Conservation (phyloP, 768 basidiomycete species). For the Tulasnella sp. region DNA sequence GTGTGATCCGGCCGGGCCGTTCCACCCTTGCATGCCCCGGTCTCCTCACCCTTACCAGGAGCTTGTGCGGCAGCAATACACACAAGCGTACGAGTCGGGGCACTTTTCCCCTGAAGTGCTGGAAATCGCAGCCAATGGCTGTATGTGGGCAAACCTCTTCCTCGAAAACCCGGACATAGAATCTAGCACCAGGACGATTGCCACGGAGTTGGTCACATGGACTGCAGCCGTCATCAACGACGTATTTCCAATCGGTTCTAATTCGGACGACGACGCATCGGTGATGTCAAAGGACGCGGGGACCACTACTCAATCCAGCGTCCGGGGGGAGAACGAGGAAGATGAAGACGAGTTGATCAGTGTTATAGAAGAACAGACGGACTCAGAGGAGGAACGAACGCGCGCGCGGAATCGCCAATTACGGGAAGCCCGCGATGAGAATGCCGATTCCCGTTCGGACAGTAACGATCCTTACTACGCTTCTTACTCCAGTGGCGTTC, state of each 20-base stretch:
- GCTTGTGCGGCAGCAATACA: slow-evolving; percentile 11
- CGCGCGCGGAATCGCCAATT: neutral
- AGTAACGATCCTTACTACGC: slow-evolving; percentile 16
- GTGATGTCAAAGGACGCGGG: neutral
- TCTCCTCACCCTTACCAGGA: slow-evolving; percentile 2
- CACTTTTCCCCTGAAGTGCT: slow-evolving; percentile 22
- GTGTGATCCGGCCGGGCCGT: slow-evolving; percentile 17
- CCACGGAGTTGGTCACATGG: slow-evolving; percentile 21
- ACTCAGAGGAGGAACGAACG: slow-evolving; percentile 20
- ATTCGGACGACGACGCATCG: slow-evolving; percentile 18
- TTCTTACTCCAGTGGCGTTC: slow-evolving; percentile 18
- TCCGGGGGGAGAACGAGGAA: slow-evolving; percentile 15
- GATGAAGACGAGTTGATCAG: slow-evolving; percentile 28
- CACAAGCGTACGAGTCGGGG: slow-evolving; percentile 22
- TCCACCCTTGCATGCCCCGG: neutral
- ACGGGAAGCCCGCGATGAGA: neutral
- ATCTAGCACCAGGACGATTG: neutral
- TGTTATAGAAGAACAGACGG: slow-evolving; percentile 27
- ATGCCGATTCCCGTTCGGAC: slow-evolving; percentile 13
- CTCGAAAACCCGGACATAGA: slow-evolving; percentile 28
- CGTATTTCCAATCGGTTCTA: slow-evolving; percentile 21
- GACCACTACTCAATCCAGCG: neutral
- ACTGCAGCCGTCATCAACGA: slow-evolving; percentile 24
- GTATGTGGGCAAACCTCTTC: slow-evolving; percentile 21
- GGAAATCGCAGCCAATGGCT: slow-evolving; percentile 24